Base-by-base conservation (phyloP, 495 filamentous ascomycete genomes). In the Xylaria castorea region DNA sequence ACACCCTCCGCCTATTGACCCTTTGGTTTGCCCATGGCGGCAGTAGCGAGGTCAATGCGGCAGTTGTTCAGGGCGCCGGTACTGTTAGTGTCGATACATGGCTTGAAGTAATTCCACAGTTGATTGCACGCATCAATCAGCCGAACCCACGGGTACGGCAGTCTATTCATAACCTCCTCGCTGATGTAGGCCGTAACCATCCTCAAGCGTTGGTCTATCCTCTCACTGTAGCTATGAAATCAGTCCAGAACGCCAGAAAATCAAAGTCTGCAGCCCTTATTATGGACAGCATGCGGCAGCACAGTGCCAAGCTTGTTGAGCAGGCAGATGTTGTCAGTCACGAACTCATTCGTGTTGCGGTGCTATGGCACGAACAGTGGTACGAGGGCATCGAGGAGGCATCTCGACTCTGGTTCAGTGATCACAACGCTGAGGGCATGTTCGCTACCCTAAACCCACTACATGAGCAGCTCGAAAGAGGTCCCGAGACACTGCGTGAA, bases 121-220 rank as follows among this genome's bases (percentile, higher is more conserved):
- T 99, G 32, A 97, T 99, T 80, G 96, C 96, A 14, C 90, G 96
- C 46, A 98, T 99, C 82, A 98, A 97, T 77, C 96, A 98, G 77
- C 93, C 94, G 27, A 96, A 97, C 80, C 85, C 87, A 73, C 86
- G 91, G 48, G 94, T 98, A 11, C 91, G 97, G 69, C 89, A 91
- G 73, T 91, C 95, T 2, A 95, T 99, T 64, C 96, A 98, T 81
- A 92, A 94, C 64, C 85, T 99, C 5, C 86, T 99, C 30, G 90
- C 91, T 11, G 96, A 98, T 81, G 92, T 99, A 66, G 97, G 96
- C 55, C 91, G 94, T 72, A 90, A 93, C 14, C 96, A 99, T 79
- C 96, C 96, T 16, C 96, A 99, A 76, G 95, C 96, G n/a, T 80
- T 99, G 30, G 97, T 99, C n/a, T 99, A 98, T 78, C 94, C 96